Base-by-base conservation (phyloP, 2,329 filamentous ascomycete genomes). In the Fusarium sp. region DNA sequence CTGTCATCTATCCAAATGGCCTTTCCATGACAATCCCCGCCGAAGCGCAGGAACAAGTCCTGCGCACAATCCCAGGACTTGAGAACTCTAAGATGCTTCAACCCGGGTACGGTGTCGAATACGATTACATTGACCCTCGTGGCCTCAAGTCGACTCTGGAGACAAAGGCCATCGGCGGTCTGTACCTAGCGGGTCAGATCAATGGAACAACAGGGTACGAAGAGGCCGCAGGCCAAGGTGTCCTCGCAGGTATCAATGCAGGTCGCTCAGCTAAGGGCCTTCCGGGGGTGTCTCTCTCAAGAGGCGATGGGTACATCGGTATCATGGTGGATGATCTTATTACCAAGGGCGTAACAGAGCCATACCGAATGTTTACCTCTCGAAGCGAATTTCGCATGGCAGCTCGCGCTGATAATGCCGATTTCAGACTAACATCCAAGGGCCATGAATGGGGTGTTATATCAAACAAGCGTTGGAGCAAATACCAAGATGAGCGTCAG, bases 121-220 rank as follows among this genome's bases (percentile, higher is more conserved):
- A 99, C 79, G 96, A 98, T 82, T 99, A 99, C 78, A 93, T 99
- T 18, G 96, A 99, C 77, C 96, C 96, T 18, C 91, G 96, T 53
- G 92, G 92, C 72, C 85, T 99, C 5, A 91, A 91, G 69, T 89
- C 92, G n/a, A 96, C 95, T 0, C 87, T 99, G 9, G 96, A 99
- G 80, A 98, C 96, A 2, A 99, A 98, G 80, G 87, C 91, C 22
- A 97, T 99, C 66, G 84, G 85, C 9, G 96, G 96, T 2, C 87
- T 99, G 14, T 99, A 92, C 81, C 86, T 99, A 33, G 96, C 96
- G 0, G 96, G 96, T 6, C 96, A 99, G 78, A 98, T 99, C 79
- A 99, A 99, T 79, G 96, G 96, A 45, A 99, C 96, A 0, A 99
- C 96, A 0, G 96, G 96, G 5, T 99, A 99, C 78, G 96, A 99